Evolutionary conservation across 805 yeast genomes (phyloP), one percentile per base, ranked within the genome.

Genomic region (Sugiyamaella marilandica): DNA sequence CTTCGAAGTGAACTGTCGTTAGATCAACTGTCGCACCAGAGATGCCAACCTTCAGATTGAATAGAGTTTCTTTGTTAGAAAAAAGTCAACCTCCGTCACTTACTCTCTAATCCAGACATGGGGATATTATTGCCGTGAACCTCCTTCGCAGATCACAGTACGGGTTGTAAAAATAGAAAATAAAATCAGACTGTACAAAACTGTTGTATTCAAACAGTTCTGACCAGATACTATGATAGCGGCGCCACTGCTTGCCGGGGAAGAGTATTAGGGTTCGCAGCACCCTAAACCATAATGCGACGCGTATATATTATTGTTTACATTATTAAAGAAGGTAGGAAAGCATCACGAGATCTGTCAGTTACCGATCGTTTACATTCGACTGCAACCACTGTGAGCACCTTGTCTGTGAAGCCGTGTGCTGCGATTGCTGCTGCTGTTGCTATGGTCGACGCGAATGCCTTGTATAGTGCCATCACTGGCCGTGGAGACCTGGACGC

Each of bases 1-100:
- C 69, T 94, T 94, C 1, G 98, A 92, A 2, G 99, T 94, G 70
- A 94, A 94, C 75, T 82, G 10, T n/a, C 18, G 39, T 35, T 46
- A 19, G n/a, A 31, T 3, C 16, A n/a, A 31, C 49, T 48, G 52
- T 33, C 47, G 32, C 14, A 3, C 18, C 18, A 4, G 14, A 34
- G 5, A 2, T 31, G 58, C 72, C 24, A 58, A 74, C 77, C 68
- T 83, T 83, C 41, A 83, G 70, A 61, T 83, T 85, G 60, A 83
- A 83, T 43, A 83, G 71, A 13, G 87, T 83, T 39, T 39, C 43
- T 39, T 16, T 14, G 19, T 39, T 5, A 19, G 24, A 39, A 10
- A 16, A 11, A 11, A 16, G 13, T 16, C 19, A 5, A 16, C 19
- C 11, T 8, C 7, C 16, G 41, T 13, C 29, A 70, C 76, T 41